phyloP scores from a whole-genome alignment of 1,139 yeast species.

The Waltiozyma solani region DNA sequence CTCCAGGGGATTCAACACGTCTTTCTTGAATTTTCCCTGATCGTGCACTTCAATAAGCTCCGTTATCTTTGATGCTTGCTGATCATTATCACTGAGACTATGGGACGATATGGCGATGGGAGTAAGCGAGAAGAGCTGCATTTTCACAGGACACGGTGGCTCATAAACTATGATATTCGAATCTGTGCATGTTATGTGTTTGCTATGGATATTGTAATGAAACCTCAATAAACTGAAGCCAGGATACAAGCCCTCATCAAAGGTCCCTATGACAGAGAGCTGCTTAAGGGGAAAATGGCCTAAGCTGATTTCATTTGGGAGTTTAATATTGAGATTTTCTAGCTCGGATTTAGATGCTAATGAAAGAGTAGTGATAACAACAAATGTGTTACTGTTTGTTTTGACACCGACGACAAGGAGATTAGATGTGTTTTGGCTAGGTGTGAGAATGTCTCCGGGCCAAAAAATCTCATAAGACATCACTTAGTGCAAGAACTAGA shows the following conservation, averaged over 20 bases:
- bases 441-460: constrained; percentile 23
- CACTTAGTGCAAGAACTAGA: no score
- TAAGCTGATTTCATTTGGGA: no score
- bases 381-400: no score
- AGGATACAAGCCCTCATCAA: no score
- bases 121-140: constrained; percentile 71
- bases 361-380: no score
- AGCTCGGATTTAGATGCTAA: no score
- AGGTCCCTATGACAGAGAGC: no score
- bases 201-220: background rate
- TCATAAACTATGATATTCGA: constrained; percentile 46
- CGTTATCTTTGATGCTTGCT: constrained; percentile 22
- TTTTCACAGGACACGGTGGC: constrained; percentile 62
- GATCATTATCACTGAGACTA: constrained; percentile 11
- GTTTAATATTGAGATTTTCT: no score
- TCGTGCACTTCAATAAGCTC: constrained; percentile 21
- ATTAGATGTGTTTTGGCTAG: background rate
- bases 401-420: no score
- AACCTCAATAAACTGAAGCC: no score
- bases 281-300: no score
- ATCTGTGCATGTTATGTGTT: constrained; percentile 1
- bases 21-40: constrained; percentile 6
- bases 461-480: constrained; percentile 22
- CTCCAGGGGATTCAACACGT: constrained; percentile 10
- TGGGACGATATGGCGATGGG: constrained; percentile 61